phyloP scores from a whole-genome alignment of 1,139 yeast species.

The Magnusiomyces ingens region DNA sequence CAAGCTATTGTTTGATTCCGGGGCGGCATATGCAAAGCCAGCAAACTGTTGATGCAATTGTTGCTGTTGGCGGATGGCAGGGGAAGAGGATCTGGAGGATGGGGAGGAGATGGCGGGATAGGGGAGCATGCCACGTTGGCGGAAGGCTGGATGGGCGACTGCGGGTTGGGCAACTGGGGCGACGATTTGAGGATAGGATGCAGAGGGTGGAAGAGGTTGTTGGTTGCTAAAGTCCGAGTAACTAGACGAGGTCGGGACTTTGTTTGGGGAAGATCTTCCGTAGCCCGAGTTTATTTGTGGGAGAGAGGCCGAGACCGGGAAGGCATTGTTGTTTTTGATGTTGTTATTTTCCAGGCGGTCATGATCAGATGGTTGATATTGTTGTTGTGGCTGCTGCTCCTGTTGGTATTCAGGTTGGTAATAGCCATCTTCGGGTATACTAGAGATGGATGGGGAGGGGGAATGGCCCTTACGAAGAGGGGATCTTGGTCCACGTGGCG shows the following conservation, averaged over 20 bases:
- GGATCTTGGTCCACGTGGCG: too few species aligned
- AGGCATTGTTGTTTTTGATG: background rate
- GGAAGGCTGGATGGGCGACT: background rate
- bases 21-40: background rate
- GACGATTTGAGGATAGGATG: background rate
- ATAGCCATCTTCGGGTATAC: too few species aligned
- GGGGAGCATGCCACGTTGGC: too few species aligned
- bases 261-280: background rate
- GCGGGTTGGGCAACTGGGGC: background rate
- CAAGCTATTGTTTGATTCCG: background rate
- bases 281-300: background rate
- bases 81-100: background rate
- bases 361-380: background rate
- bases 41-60: background rate
- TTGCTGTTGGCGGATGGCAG: background rate
- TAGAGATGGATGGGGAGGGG: too few species aligned
- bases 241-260: background rate
- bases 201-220: background rate
- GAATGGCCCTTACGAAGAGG: too few species aligned
- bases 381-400: background rate
- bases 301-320: background rate
- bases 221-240: background rate
- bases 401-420: background rate
- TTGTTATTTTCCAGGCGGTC: background rate
- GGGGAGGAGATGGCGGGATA: background rate